Percentiles rank a stretch among this genome's conserved stretches.
Conservation (phyloP, 495 filamentous ascomycete species). For the Aspergillus ostianus region DNA sequence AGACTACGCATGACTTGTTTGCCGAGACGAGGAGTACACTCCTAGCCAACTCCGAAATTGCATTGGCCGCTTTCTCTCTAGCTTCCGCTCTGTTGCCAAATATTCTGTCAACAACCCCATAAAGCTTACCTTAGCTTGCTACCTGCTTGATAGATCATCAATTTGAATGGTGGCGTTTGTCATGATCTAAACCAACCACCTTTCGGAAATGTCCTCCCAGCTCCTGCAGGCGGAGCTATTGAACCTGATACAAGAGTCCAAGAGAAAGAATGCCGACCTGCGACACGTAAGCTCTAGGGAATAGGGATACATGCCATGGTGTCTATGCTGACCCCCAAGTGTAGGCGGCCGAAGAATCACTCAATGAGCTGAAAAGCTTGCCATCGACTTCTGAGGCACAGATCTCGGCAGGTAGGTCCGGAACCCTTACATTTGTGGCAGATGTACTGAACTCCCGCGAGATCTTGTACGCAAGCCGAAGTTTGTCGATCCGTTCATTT, state of each 20-base stretch:
- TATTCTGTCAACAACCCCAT: conserved; percentile 9
- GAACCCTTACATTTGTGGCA: neutral
- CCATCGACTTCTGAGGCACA: conserved; percentile 77
- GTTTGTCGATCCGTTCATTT: conserved; percentile 88
- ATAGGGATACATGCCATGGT: conserved; percentile 7
- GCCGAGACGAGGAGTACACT: neutral
- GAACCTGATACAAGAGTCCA: conserved; percentile 92
- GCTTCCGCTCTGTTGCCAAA: neutral
- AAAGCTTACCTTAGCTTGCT: conserved; percentile 18
- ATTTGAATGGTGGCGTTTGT: conserved; percentile 21
- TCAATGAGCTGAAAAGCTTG: conserved; percentile 83
- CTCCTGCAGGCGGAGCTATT: conserved; percentile 85
- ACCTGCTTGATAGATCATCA: conserved; percentile 11
- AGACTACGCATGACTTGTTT: neutral
- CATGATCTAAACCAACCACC: conserved; percentile 34
- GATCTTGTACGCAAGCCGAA: conserved; percentile 78
- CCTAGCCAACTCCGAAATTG: neutral
- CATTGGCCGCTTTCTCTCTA: neutral
- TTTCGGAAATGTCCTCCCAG: conserved; percentile 79
- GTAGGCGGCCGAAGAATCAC: conserved; percentile 89
- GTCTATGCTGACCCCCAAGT: conserved; percentile 21
- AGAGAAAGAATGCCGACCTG: conserved; percentile 85
- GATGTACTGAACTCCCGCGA: conserved; percentile 39
- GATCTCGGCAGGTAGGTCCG: conserved; percentile 70
- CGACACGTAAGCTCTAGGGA: conserved; percentile 60